These are phyloP conservation scores for Fusarium mexicanum DNA, from an alignment of 2,329 filamentous ascomycete species.

Conservation along the genomic window DNA sequence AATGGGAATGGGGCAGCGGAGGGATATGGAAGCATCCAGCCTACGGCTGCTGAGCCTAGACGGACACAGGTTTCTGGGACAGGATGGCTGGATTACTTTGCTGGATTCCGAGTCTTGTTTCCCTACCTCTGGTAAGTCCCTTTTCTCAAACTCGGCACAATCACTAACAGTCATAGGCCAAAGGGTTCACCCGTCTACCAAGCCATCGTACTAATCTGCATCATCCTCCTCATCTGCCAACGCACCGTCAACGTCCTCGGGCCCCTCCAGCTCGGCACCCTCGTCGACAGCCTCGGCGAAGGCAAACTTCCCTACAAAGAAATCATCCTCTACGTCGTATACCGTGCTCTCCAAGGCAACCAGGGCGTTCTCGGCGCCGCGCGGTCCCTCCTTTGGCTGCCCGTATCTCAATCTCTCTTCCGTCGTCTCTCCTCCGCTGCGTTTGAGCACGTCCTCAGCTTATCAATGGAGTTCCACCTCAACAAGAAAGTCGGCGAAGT, in stretches of 20 bases:
- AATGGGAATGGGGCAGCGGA: constrained; percentile 48
- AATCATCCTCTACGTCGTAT: constrained; percentile 56
- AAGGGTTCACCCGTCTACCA: constrained; percentile 54
- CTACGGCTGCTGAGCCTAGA: constrained; percentile 23
- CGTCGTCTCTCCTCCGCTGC: constrained; percentile 55
- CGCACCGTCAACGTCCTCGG: constrained; percentile 56
- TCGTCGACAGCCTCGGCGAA: constrained; percentile 53
- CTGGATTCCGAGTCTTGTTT: constrained; percentile 56
- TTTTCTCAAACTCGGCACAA: neutral
- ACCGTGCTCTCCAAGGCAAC: constrained; percentile 56
- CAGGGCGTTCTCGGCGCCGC: constrained; percentile 55
- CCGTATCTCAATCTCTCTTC: constrained; percentile 56
- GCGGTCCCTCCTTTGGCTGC: constrained; percentile 58
- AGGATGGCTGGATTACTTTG: constrained; percentile 58
- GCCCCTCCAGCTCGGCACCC: constrained; percentile 53
- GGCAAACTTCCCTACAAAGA: constrained; percentile 55
- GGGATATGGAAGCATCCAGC: constrained; percentile 43
- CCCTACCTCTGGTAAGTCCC: constrained; percentile 54
- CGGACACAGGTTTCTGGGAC: constrained; percentile 48
- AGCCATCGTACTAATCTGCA: constrained; percentile 52
- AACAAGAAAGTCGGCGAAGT: constrained; percentile 63
- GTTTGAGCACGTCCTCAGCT: constrained; percentile 58
- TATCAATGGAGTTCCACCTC: constrained; percentile 62
- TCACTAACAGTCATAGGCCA: constrained; percentile 48
- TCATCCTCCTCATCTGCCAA: constrained; percentile 54